A percentile compares a stretch with the other conserved stretches of the same genome.
These are phyloP conservation scores for Metschnikowia picachoensis DNA, from an alignment of 805 yeast genomes.

Conservation along the genomic window DNA sequence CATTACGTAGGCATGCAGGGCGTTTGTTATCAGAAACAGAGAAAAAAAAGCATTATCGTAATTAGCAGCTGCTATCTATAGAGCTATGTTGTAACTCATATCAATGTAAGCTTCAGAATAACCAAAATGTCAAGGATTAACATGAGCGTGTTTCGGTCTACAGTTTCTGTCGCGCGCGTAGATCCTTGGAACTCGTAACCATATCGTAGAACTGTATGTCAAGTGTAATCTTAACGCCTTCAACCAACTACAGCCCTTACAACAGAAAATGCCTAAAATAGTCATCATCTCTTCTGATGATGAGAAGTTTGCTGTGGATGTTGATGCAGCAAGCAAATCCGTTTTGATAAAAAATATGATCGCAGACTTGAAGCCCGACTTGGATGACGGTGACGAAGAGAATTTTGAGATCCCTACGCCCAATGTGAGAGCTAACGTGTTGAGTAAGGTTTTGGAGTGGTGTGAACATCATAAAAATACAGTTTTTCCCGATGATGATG, in stretches of 20 bases:
- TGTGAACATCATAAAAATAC: conserved; percentile 90
- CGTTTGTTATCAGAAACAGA: too few species aligned
- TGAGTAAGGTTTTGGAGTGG: conserved; percentile 92
- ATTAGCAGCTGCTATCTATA: too few species aligned
- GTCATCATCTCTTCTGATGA: conserved; percentile 75
- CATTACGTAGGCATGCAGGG: too few species aligned
- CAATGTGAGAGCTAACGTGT: conserved; percentile 80
- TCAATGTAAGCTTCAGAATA: too few species aligned
- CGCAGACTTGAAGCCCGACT: conserved; percentile 61
- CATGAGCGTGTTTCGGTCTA: too few species aligned
- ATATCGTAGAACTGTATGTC: too few species aligned
- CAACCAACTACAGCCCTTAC: background rate
- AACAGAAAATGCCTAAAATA: conserved; percentile 34
- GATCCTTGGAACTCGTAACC: too few species aligned
- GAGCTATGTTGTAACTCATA: too few species aligned
- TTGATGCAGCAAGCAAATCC: conserved; percentile 82
- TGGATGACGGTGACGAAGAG: conserved; percentile 49
- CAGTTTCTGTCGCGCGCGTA: too few species aligned
- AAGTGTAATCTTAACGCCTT: background rate
- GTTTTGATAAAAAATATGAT: conserved; percentile 82
- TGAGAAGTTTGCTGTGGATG: conserved; percentile 71
- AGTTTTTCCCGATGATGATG: conserved; percentile 70
- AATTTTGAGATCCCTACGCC: conserved; percentile 85
- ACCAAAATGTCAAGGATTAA: too few species aligned
- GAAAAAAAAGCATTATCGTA: too few species aligned